Conservation (phyloP, 169 alveolate species). For the Theileria equi region DNA sequence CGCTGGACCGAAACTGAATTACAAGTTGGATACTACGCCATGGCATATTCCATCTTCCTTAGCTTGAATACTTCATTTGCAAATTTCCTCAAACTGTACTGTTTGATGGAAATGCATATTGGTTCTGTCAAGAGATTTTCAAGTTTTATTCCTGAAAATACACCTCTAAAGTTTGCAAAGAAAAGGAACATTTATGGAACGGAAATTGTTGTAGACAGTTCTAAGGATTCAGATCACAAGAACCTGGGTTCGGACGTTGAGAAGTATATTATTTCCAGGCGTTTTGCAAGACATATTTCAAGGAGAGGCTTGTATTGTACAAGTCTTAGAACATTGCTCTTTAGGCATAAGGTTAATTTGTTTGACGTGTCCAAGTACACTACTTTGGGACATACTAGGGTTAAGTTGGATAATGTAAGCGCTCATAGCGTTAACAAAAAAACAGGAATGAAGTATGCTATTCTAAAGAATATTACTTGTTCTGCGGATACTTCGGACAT, state of each 20-base stretch:
- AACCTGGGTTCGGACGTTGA: too few relatives aligned
- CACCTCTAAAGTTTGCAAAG: neutral
- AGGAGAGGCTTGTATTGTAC: too few relatives aligned
- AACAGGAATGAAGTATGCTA: neutral
- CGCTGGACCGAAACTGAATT: neutral
- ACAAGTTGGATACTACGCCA: slow-evolving; percentile 10
- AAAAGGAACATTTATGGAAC: slow-evolving; percentile 5
- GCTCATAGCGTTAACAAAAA: neutral
- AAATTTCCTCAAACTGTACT: neutral
- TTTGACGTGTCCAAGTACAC: slow-evolving; percentile 5
- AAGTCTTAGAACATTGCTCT: neutral
- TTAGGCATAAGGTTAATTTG: neutral
- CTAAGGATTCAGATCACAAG: too few relatives aligned
- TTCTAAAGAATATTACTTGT: slow-evolving; percentile 19
- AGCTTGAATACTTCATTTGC: slow-evolving; percentile 4
- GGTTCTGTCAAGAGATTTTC: slow-evolving; percentile 15
- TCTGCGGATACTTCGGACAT: slow-evolving; percentile 26
- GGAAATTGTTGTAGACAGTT: slow-evolving; percentile 9
- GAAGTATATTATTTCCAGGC: too few relatives aligned
- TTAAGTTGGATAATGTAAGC: neutral
- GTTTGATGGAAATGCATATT: neutral
- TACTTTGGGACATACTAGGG: neutral
- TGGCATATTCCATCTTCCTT: slow-evolving; percentile 4
- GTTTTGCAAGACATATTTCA: too few relatives aligned
- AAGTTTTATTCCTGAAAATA: slow-evolving; percentile 8